A percentile compares a stretch with the other conserved stretches of the same genome.
These are phyloP conservation scores for Russula olivacea DNA, from an alignment of 768 basidiomycete species.

Conservation along the genomic window DNA sequence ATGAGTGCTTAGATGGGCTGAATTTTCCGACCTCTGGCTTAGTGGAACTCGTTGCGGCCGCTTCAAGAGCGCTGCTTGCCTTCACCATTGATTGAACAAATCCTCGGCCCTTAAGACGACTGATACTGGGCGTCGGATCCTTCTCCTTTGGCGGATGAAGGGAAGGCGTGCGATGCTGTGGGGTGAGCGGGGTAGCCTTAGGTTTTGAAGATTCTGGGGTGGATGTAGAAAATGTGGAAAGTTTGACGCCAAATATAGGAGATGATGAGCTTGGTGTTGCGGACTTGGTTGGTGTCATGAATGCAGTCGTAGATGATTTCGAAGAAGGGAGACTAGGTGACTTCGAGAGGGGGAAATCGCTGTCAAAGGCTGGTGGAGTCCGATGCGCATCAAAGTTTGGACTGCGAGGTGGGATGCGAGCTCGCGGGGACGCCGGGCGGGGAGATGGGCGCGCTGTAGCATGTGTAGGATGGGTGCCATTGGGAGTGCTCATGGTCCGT, in stretches of 20 bases:
- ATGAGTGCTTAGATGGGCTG: constrained; percentile 6
- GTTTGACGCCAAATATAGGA: constrained; percentile 6
- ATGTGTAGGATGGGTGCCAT: background rate
- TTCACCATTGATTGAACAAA: constrained; percentile 83
- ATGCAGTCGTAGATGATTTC: constrained; percentile 4
- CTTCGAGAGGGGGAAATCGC: background rate
- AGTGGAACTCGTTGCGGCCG: constrained; percentile 33
- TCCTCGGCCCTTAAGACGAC: constrained; percentile 75
- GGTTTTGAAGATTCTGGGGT: constrained; percentile 44
- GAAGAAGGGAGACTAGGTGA: constrained; percentile 22
- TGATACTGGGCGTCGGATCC: constrained; percentile 77
- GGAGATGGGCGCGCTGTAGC: background rate
- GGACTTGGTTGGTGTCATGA: constrained; percentile 27
- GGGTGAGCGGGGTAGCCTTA: constrained; percentile 40
- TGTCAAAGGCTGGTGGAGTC: background rate
- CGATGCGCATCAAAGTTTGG: background rate
- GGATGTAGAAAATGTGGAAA: constrained; percentile 26
- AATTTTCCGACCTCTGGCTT: constrained; percentile 17
- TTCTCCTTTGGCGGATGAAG: constrained; percentile 51
- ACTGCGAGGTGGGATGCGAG: constrained; percentile 1
- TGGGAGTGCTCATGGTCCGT: constrained; percentile 28
- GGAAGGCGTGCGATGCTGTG: constrained; percentile 52
- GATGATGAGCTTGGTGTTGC: constrained; percentile 34
- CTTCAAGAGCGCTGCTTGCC: constrained; percentile 51
- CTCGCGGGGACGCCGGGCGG: constrained; percentile 3